These are phyloP conservation scores for Oxyria digyna DNA, from an alignment of 148 eudicot genomes.

Conservation along the genomic window DNA sequence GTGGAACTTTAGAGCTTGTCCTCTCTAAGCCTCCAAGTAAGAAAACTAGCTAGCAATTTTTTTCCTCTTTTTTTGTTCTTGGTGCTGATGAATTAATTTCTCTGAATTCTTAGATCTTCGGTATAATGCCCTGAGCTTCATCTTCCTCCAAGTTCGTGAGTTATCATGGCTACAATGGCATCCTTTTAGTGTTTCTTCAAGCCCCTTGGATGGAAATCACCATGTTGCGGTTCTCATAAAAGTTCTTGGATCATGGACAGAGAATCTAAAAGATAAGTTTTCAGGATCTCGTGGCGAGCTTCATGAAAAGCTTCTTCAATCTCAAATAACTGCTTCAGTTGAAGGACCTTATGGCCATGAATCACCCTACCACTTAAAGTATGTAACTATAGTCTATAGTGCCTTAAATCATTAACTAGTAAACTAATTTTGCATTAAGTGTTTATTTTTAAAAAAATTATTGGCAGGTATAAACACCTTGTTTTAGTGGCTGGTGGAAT, in stretches of 20 bases:
- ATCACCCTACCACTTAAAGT: constrained; percentile 64
- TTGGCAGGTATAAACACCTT: constrained; percentile 59
- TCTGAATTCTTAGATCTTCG: constrained; percentile 7
- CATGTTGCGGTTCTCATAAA: constrained; percentile 6
- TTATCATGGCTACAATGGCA: constrained; percentile 8
- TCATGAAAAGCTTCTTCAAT: constrained; percentile 16
- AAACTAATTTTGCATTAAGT: not conserved
- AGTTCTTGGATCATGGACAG: constrained; percentile 11
- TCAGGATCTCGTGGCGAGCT: constrained; percentile 20
- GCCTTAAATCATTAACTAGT: not conserved
- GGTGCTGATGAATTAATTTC: not conserved
- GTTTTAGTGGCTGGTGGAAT: constrained; percentile 84
- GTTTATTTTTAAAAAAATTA: not conserved
- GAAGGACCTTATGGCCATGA: constrained; percentile 93
- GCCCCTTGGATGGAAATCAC: constrained; percentile 4
- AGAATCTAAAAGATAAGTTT: constrained; percentile 15
- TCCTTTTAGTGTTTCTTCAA: constrained; percentile 8
- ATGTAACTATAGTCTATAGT: constrained; percentile 10
- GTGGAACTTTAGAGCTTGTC: constrained; percentile 6
- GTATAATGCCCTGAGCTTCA: constrained; percentile 10
- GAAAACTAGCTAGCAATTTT: not conserved
- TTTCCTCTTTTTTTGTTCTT: too few relatives aligned
- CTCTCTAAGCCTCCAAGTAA: constrained; percentile 10
- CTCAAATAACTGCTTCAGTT: constrained; percentile 50
- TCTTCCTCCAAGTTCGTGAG: constrained; percentile 10